Evolutionary conservation across 345 rosid species (phyloP).

Genomic region (Melaleuca quinquenervia): DNA sequence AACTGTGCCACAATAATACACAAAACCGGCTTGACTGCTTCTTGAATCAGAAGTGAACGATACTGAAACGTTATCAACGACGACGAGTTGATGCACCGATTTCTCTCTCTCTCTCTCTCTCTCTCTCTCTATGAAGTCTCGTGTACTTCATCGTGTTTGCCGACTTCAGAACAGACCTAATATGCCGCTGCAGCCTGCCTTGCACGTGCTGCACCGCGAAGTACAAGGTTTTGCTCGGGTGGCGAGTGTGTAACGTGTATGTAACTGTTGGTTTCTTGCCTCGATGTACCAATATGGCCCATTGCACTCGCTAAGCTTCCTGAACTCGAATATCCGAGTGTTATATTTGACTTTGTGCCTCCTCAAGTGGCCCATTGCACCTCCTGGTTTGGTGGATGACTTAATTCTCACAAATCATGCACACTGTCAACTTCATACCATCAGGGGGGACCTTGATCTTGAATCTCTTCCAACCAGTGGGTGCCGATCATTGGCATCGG

Average conservation of each 20-base stretch:
- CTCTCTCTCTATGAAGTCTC: background rate
- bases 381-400: background rate
- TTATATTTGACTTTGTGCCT: background rate
- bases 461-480: background rate
- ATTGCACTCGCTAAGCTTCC: background rate
- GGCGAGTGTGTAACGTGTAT: no score
- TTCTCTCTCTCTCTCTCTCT: background rate
- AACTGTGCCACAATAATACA: background rate
- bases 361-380: background rate
- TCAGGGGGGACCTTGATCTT: background rate
- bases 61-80: background rate
- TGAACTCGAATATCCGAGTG: background rate
- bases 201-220: background rate
- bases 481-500: background rate
- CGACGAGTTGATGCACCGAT: background rate
- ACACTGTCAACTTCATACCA: background rate
- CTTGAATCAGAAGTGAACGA: background rate
- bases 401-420: background rate
- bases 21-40: background rate
- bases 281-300: fast-evolving
- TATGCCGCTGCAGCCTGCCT: background rate
- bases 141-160: background rate
- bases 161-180: fast-evolving
- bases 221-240: no score
- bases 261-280: no score